Conservation (phyloP, 2,329 filamentous ascomycete species). For the Aspergillus unguis region DNA sequence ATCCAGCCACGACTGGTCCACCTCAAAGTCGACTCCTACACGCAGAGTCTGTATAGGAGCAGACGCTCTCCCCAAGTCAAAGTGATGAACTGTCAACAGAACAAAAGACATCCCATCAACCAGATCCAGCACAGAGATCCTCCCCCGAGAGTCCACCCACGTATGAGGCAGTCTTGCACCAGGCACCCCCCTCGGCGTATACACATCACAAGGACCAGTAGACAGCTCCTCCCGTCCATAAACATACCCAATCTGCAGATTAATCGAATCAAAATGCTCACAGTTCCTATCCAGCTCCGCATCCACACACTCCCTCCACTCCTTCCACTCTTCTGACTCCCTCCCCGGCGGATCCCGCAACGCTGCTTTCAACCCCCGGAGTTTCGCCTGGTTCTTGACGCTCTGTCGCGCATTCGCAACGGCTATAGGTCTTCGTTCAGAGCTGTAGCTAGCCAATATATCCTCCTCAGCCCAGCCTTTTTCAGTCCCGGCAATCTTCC, state of each 20-base stretch:
- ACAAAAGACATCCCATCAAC: neutral
- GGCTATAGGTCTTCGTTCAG: conserved; percentile 52
- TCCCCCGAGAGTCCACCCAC: conserved; percentile 39
- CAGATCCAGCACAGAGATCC: no score
- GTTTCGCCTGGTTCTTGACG: conserved; percentile 47
- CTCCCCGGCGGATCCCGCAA: neutral
- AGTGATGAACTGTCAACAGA: no score
- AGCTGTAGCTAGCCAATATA: conserved; percentile 45
- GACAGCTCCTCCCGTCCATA: conserved; percentile 47
- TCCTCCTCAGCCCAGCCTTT: conserved; percentile 20
- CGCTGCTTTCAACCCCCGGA: neutral
- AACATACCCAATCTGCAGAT: conserved; percentile 24
- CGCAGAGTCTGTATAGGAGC: neutral
- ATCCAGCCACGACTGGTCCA: neutral
- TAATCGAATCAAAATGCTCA: conserved; percentile 3
- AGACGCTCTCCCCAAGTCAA: no score
- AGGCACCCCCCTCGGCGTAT: conserved; percentile 32
- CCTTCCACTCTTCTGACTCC: neutral
- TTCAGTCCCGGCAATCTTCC: conserved; percentile 52
- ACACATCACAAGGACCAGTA: conserved; percentile 50
- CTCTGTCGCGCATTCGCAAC: conserved; percentile 49
- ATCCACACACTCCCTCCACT: conserved; percentile 23
- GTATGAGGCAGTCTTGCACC: conserved; percentile 60
- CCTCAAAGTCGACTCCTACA: neutral
- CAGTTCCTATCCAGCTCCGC: neutral